These are phyloP conservation scores for Murraya koenigii DNA, from an alignment of 345 rosid genomes.

Conservation along the genomic window DNA sequence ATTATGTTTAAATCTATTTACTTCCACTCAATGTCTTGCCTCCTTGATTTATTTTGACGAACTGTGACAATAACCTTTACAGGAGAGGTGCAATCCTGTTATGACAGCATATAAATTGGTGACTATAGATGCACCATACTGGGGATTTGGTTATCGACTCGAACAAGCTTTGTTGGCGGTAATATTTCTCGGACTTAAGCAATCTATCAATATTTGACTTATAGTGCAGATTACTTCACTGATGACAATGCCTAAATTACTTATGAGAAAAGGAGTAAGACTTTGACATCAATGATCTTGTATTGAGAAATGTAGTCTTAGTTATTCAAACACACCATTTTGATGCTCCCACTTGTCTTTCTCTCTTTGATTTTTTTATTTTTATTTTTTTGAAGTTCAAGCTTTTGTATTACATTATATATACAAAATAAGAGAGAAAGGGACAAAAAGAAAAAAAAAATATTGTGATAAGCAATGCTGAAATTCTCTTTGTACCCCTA, in stretches of 20 bases:
- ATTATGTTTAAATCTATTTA: background rate
- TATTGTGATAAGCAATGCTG: background rate
- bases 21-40: background rate
- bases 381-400: background rate
- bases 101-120: constrained; percentile 75
- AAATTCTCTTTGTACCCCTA: background rate
- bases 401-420: background rate
- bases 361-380: too few relatives aligned
- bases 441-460: background rate
- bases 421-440: background rate
- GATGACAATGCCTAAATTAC: background rate
- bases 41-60: background rate
- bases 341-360: background rate
- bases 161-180: constrained; percentile 72
- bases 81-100: constrained; percentile 56
- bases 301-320: background rate
- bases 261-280: background rate
- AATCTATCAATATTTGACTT: background rate
- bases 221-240: background rate
- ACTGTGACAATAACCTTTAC: constrained; percentile 24
- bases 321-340: background rate
- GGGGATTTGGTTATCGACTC: constrained; percentile 72
- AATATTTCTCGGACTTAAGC: constrained; percentile 18
- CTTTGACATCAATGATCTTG: background rate
- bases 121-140: constrained; percentile 67